These are phyloP conservation scores for Jaltomata sinuosa DNA, from an alignment of 257 asterid species.

Conservation along the genomic window DNA sequence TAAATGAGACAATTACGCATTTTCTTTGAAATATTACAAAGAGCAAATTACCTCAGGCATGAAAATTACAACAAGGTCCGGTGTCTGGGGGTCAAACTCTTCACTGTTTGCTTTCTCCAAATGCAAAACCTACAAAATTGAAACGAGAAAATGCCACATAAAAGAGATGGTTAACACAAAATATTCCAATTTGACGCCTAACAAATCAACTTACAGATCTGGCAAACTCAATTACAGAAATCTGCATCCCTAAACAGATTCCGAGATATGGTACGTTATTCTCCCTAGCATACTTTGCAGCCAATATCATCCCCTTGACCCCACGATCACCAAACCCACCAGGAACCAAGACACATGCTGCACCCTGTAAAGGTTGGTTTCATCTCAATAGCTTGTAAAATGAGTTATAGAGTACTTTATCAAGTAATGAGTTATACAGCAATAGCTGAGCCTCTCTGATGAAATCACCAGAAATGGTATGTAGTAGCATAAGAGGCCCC, in stretches of 20 bases:
- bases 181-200: neutral
- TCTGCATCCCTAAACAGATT: constrained; percentile 98
- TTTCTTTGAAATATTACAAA: neutral
- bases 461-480: neutral
- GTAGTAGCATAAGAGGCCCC: neutral
- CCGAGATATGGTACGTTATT: constrained; percentile 82
- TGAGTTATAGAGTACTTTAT: neutral
- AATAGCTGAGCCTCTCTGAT: neutral
- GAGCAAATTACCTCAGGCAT: constrained; percentile 85
- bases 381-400: neutral
- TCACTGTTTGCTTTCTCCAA: constrained; percentile 73
- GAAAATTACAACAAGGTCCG: constrained; percentile 74
- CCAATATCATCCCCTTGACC: constrained; percentile 88
- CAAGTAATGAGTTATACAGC: neutral
- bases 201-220: constrained; percentile 60
- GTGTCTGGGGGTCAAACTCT: constrained; percentile 68
- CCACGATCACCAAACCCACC: constrained; percentile 99
- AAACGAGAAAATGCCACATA: neutral
- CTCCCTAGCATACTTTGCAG: constrained; percentile 95
- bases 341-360: constrained; percentile 91
- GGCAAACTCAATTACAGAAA: constrained; percentile 85
- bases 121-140: constrained; percentile 45
- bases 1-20: neutral
- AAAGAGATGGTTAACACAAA: neutral
- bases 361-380: constrained; percentile 40